Evolutionary conservation across 2,329 filamentous ascomycete species (phyloP).

Genomic region (Aspergillus sergii): DNA sequence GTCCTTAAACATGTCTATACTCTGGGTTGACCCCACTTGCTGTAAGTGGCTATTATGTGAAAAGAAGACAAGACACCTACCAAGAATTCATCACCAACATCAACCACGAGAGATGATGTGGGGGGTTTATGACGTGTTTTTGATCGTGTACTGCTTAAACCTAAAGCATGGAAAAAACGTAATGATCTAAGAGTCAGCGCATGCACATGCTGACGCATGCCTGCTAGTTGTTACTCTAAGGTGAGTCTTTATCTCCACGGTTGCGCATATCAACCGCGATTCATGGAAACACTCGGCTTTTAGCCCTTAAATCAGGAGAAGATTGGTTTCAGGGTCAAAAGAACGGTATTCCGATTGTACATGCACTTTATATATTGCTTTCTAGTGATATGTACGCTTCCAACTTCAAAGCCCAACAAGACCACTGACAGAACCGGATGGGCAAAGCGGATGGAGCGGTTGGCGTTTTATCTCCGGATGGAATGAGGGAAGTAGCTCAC

Average conservation of each 20-base stretch:
- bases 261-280: background rate
- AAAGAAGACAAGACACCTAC: background rate
- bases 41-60: background rate
- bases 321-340: background rate
- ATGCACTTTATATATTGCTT: background rate
- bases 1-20: background rate
- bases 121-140: background rate
- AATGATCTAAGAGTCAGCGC: background rate
- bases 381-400: conserved; percentile 18
- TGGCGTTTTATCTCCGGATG: conserved; percentile 25
- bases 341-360: background rate
- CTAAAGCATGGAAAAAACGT: background rate
- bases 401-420: conserved; percentile 20
- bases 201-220: background rate
- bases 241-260: background rate
- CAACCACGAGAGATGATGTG: background rate
- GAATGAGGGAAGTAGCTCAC: conserved; percentile 28
- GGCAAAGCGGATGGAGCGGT: conserved; percentile 24
- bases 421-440: conserved; percentile 12
- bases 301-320: background rate
- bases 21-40: background rate
- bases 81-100: background rate
- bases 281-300: background rate
- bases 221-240: background rate
- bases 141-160: background rate